These are phyloP conservation scores for Fusarium redolens DNA, from an alignment of 2,329 filamentous ascomycete species.

Conservation along the genomic window DNA sequence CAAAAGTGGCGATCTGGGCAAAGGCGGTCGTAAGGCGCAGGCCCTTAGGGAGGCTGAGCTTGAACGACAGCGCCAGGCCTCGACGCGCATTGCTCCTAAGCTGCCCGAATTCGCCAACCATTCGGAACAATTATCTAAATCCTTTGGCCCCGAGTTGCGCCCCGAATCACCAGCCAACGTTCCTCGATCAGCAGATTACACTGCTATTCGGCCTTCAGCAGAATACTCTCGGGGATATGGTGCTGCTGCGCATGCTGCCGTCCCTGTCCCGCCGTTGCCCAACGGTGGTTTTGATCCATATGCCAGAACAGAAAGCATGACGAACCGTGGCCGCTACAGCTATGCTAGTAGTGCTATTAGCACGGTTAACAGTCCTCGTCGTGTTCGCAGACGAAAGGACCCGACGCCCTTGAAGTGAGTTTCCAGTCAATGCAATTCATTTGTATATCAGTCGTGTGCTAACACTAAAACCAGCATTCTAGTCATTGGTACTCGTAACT, in stretches of 20 bases:
- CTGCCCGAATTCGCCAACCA: conserved; percentile 65
- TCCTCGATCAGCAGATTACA: conserved; percentile 58
- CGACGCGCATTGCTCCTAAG: conserved; percentile 61
- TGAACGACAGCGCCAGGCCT: conserved; percentile 62
- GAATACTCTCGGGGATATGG: conserved; percentile 57
- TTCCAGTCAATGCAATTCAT: not conserved
- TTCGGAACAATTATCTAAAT: conserved; percentile 59
- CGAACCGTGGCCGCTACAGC: conserved; percentile 93
- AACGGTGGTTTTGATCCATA: conserved; percentile 79
- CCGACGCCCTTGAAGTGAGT: conserved; percentile 98
- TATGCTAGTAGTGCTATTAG: conserved; percentile 93
- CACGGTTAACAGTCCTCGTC: conserved; percentile 90
- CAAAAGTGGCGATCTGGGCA: conserved; percentile 74
- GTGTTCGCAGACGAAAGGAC: conserved; percentile 94
- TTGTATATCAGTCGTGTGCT: not conserved
- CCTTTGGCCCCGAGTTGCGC: conserved; percentile 64
- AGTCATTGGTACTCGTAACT: conserved; percentile 85
- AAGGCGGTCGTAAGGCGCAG: conserved; percentile 69
- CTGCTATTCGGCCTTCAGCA: conserved; percentile 62
- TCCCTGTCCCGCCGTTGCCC: conserved; percentile 69
- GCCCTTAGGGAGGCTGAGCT: conserved; percentile 62
- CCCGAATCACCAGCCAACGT: conserved; percentile 72
- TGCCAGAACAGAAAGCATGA: conserved; percentile 91
- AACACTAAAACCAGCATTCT: conserved; percentile 73
- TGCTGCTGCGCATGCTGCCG: conserved; percentile 50